Conservation (phyloP, 371 early-diverging fungal genomes). For the Saksenaea oblongispora region DNA sequence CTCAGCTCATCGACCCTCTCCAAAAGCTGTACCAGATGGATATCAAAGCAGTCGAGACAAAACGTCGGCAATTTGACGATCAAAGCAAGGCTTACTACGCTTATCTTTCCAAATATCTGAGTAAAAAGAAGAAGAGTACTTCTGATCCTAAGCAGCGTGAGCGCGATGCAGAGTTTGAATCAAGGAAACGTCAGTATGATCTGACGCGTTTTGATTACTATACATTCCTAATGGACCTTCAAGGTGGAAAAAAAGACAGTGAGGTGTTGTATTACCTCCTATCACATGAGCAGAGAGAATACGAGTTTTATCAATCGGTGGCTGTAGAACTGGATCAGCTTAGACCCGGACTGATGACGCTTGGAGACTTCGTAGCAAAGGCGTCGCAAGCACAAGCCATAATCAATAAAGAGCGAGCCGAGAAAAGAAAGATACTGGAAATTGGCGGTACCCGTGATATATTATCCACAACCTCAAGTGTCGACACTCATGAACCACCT, state of each 20-base stretch:
- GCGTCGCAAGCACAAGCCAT: slow-evolving; percentile 37
- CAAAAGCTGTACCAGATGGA: slow-evolving; percentile 55
- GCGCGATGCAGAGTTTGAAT: background rate
- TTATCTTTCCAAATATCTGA: slow-evolving; percentile 59
- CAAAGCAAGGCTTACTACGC: slow-evolving; percentile 67
- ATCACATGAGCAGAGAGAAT: slow-evolving; percentile 56
- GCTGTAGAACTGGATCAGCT: slow-evolving; percentile 1
- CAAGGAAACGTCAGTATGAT: slow-evolving; percentile 49
- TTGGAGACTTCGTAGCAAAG: slow-evolving; percentile 32
- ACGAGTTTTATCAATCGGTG: slow-evolving; percentile 18
- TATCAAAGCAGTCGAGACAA: slow-evolving; percentile 60
- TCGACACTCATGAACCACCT: background rate
- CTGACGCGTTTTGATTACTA: slow-evolving; percentile 66
- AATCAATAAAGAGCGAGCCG: slow-evolving; percentile 36
- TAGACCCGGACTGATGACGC: slow-evolving; percentile 24
- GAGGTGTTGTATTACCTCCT: slow-evolving; percentile 55
- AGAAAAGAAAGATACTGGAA: slow-evolving; percentile 27
- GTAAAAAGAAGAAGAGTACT: slow-evolving; percentile 8
- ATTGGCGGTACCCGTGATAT: background rate
- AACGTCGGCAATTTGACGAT: slow-evolving; percentile 63
- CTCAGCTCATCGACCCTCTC: slow-evolving; percentile 49
- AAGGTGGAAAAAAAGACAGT: slow-evolving; percentile 64
- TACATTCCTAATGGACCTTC: slow-evolving; percentile 55
- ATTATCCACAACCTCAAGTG: background rate
- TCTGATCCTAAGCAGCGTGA: background rate